Conservation (phyloP, 2,329 filamentous ascomycete species). For the Botryotinia narcissicola region DNA sequence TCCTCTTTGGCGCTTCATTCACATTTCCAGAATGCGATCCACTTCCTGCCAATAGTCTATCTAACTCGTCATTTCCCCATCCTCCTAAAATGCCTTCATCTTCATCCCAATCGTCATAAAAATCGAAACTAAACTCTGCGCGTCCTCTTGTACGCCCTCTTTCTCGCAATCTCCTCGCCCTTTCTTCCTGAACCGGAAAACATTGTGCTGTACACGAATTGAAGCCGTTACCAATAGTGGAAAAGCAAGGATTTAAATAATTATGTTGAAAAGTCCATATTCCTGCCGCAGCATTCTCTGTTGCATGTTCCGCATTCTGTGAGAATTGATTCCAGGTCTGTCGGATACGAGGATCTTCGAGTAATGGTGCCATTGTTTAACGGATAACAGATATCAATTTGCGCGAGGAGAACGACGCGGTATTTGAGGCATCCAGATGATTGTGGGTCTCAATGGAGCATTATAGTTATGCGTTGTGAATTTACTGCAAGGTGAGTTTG, state of each 20-base stretch:
- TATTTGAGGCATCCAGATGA: constrained; percentile 12
- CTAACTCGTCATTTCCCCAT: constrained; percentile 84
- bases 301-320: constrained; percentile 85
- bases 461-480: constrained; percentile 14
- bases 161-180: constrained; percentile 65
- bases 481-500: constrained; percentile 14
- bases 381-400: not conserved
- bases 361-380: constrained; percentile 42
- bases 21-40: constrained; percentile 48
- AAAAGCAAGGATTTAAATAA: constrained; percentile 80
- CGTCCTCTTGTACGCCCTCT: constrained; percentile 57
- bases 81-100: constrained; percentile 61
- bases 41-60: constrained; percentile 73
- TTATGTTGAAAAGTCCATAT: constrained; percentile 86
- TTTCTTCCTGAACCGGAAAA: constrained; percentile 69
- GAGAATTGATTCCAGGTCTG: constrained; percentile 92
- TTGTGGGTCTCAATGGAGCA: constrained; percentile 13
- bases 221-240: constrained; percentile 62
- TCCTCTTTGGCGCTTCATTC: constrained; percentile 64
- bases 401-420: not conserved
- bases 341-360: constrained; percentile 82
- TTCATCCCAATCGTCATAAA: constrained; percentile 95
- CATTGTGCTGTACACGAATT: constrained; percentile 72
- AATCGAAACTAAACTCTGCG: constrained; percentile 88
- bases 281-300: constrained; percentile 85